Conservation (phyloP, 1,284 basidiomycete genomes). For the Athelia sp. region DNA sequence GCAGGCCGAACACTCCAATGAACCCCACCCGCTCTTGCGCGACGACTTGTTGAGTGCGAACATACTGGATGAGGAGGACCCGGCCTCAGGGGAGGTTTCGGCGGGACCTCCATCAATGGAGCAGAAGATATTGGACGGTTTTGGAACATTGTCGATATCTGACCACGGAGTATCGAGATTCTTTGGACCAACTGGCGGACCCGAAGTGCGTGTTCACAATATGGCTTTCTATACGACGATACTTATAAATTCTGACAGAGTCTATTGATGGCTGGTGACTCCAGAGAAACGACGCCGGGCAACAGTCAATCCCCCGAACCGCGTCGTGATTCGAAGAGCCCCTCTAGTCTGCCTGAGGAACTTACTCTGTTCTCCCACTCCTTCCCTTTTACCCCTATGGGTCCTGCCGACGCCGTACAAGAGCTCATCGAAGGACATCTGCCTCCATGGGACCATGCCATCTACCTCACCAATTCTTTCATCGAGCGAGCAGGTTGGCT, state of each 20-base stretch:
- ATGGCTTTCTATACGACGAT: constrained; percentile 1
- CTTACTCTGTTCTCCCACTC: constrained; percentile 50
- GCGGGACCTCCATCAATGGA: not conserved
- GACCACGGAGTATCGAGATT: constrained; percentile 57
- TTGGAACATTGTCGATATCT: constrained; percentile 59
- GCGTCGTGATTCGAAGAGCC: constrained; percentile 20
- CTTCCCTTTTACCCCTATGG: constrained; percentile 63
- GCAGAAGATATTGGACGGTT: constrained; percentile 38
- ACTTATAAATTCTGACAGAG: constrained; percentile 18
- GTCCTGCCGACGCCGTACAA: constrained; percentile 38
- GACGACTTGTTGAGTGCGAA: constrained; percentile 45
- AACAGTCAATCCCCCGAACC: constrained; percentile 21
- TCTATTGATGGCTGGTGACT: constrained; percentile 23
- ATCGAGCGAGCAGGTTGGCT: constrained; percentile 56
- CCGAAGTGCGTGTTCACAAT: constrained; percentile 39
- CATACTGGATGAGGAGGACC: constrained; percentile 25
- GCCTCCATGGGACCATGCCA: constrained; percentile 43
- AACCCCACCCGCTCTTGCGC: constrained; percentile 60
- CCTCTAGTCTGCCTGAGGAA: constrained; percentile 28
- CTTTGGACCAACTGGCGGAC: constrained; percentile 61
- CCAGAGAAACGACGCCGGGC: not conserved
- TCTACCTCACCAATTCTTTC: constrained; percentile 43
- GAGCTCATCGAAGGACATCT: constrained; percentile 46
- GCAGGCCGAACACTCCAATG: constrained; percentile 44
- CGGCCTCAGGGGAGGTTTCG: constrained; percentile 7